Base-by-base conservation (phyloP, 108 stramenopile genomes). In the Skeletonema potamos region DNA sequence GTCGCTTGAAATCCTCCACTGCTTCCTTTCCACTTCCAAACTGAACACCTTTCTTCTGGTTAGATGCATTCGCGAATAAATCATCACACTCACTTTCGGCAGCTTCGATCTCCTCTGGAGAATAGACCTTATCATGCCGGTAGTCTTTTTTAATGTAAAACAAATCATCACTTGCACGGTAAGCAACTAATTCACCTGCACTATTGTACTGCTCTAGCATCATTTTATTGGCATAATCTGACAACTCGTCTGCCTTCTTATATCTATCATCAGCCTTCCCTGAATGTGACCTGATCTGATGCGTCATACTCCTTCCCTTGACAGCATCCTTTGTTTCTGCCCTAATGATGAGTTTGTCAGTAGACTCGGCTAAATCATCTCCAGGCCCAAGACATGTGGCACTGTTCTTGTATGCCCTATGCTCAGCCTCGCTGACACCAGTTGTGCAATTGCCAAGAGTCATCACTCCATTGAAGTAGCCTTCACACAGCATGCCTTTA, bases 371-470 rank as follows among this genome's bases (percentile, higher is more conserved):
- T 4, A 54, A 2, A 24, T 54, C 6, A 5, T 54, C 51, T 4
- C 22, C 2, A 18, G 51, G 51, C 6, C 22, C 6, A 4, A 5
- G 51, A 4, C 51, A n/a, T n/a, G n/a, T n/a, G n/a, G n/a, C n/a
- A n/a, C n/a, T n/a, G n/a, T n/a, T n/a, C n/a, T n/a, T n/a, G 6
- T 54, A 54, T 5, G 6, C 51, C 4, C 51, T 18, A 5, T 54
- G 51, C 51, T 54, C 51, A 2, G 51, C 51, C 51, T 54, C 51
- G 6, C 6, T 54, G 20, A 54, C 51, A 5, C 4, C 3, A 5
- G 51, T 54, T 18, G 51, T 54, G 51, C 51, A 54, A 54, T 54
- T 54, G 4, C 51, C 51, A 54, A 54, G 51, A 5, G 51, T 54
- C 51, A 54, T 54, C 4, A n/a, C n/a, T n/a, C n/a, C n/a, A n/a